phyloP scores from a whole-genome alignment of 306 rosid genomes.

The Astragalus glycyphyllos region DNA sequence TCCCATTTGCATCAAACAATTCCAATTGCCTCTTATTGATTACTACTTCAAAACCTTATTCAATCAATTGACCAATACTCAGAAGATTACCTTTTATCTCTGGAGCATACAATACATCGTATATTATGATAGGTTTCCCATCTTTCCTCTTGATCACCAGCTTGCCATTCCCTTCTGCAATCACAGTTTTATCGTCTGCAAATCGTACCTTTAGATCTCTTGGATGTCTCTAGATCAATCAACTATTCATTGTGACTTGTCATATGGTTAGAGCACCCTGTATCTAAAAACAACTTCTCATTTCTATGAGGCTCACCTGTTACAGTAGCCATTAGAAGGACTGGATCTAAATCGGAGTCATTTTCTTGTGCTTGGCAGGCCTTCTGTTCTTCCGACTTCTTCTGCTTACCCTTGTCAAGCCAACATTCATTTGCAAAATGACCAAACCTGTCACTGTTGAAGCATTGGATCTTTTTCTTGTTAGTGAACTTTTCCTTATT shows the following conservation, averaged over 20 bases:
- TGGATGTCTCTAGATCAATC: background rate
- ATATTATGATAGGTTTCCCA: background rate
- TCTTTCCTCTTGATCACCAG: background rate
- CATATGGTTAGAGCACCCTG: background rate
- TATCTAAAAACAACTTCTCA: background rate
- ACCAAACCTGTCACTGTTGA: background rate
- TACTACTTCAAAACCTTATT: background rate
- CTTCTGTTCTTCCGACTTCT: no score
- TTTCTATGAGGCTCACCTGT: no score
- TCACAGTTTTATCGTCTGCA: background rate
- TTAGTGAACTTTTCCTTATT: no score
- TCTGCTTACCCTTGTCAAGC: no score
- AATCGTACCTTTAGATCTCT: background rate
- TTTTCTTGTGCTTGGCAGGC: no score
- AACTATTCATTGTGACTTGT: background rate
- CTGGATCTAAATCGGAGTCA: no score
- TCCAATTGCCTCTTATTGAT: background rate
- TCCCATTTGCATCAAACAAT: background rate
- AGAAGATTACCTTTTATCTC: background rate
- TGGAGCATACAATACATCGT: background rate
- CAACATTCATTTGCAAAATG: background rate
- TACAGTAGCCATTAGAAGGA: no score
- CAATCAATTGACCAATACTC: no score
- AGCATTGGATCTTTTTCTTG: background rate
- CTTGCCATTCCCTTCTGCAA: background rate